Evolutionary conservation across 2,329 filamentous ascomycete genomes (phyloP).

Genomic region (Monosporascus sp.): DNA sequence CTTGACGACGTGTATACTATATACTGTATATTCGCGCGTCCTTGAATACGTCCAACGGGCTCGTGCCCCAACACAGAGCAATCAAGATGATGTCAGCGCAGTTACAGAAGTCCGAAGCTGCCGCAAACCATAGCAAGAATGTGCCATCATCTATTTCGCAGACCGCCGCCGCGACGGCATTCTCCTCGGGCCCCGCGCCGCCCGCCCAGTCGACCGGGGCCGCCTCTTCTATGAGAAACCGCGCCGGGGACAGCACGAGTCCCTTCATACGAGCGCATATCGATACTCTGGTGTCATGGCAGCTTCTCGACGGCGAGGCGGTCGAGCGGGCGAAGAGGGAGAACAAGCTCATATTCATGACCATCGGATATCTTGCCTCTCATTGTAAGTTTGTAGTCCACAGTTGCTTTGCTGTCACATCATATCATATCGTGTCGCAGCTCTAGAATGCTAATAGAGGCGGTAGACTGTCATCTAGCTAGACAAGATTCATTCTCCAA

Average conservation of each 20-base stretch:
- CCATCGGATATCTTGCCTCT: slow-evolving; percentile 91
- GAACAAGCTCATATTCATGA: slow-evolving; percentile 87
- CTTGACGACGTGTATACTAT: too few relatives aligned
- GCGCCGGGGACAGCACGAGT: slow-evolving; percentile 37
- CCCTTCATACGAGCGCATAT: slow-evolving; percentile 66
- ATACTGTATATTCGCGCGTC: too few relatives aligned
- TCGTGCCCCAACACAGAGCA: neutral
- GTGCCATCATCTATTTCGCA: neutral
- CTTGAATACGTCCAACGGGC: too few relatives aligned
- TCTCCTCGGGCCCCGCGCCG: neutral
- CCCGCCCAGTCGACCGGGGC: slow-evolving; percentile 1
- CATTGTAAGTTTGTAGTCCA: slow-evolving; percentile 62
- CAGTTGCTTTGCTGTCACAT: neutral
- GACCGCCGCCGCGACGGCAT: neutral
- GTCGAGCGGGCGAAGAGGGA: slow-evolving; percentile 71
- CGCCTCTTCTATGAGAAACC: slow-evolving; percentile 28
- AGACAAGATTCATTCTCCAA: slow-evolving; percentile 88
- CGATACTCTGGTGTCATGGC: slow-evolving; percentile 85
- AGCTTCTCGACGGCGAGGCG: slow-evolving; percentile 75
- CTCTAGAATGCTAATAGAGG: too few relatives aligned
- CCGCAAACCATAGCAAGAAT: slow-evolving; percentile 1
- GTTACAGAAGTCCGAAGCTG: slow-evolving; percentile 20
- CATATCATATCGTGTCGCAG: neutral
- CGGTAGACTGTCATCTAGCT: slow-evolving; percentile 78
- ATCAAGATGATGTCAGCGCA: slow-evolving; percentile 28